Conservation (phyloP, 345 rosid species). For the Diplotaxis tenuifolia region DNA sequence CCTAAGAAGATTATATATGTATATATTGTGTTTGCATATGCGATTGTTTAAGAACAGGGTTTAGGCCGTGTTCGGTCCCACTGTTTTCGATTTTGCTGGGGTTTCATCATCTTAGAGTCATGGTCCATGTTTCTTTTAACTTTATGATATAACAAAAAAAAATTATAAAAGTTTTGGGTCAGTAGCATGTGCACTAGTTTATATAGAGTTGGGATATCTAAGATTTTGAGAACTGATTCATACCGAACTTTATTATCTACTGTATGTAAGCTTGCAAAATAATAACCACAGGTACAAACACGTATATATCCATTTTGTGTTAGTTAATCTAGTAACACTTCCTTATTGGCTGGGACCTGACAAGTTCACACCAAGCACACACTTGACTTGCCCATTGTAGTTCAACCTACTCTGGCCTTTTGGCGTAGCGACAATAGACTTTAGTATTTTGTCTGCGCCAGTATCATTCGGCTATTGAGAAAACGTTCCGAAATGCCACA, state of each 20-base stretch:
- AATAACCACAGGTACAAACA: not conserved
- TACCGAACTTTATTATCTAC: not conserved
- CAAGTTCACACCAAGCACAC: not conserved
- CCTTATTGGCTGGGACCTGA: slow-evolving; percentile 9
- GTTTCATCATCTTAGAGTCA: slow-evolving; percentile 8
- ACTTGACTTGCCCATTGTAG: slow-evolving; percentile 3
- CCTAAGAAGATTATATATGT: slow-evolving; percentile 11
- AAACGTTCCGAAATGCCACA: slow-evolving; percentile 3
- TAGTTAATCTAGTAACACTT: not conserved
- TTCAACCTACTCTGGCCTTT: not conserved
- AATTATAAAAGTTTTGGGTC: not conserved
- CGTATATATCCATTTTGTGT: not conserved
- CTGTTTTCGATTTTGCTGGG: slow-evolving; percentile 10
- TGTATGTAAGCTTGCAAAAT: slow-evolving; percentile 5
- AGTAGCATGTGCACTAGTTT: slow-evolving; percentile 24
- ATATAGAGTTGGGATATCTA: slow-evolving; percentile 1
- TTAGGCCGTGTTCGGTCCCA: slow-evolving; percentile 25
- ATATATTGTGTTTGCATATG: slow-evolving; percentile 1
- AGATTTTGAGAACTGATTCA: slow-evolving; percentile 9
- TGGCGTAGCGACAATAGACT: slow-evolving; percentile 11
- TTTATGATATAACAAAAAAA: not conserved
- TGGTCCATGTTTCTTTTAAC: slow-evolving; percentile 9
- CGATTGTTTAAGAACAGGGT: slow-evolving; percentile 12
- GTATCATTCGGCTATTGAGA: not conserved
- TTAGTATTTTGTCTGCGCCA: slow-evolving; percentile 6